Conservation (phyloP, 1,284 basidiomycete genomes). For the Apiotrichum gamsii region DNA sequence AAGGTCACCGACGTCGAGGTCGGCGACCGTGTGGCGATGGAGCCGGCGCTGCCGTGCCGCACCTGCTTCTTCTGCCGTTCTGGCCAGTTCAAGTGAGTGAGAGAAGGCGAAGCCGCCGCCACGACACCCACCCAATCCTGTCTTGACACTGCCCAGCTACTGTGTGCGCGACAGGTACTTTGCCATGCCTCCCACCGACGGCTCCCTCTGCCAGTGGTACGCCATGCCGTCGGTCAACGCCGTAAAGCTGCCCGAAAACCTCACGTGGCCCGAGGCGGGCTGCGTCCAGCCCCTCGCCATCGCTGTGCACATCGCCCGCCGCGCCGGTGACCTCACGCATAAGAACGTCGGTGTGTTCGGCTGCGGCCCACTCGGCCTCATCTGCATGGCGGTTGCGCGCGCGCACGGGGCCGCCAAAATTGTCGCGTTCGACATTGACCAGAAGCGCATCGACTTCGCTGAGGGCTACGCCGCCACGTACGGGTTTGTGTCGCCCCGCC, state of each 20-base stretch:
- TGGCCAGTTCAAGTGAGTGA: slow-evolving; percentile 14
- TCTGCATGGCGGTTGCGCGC: slow-evolving; percentile 83
- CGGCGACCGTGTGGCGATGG: slow-evolving; percentile 45
- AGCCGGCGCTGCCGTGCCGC: slow-evolving; percentile 43
- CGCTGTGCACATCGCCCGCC: slow-evolving; percentile 58
- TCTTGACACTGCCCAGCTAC: slow-evolving; percentile 5
- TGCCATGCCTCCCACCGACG: slow-evolving; percentile 24
- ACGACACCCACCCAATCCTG: background rate
- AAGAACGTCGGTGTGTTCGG: slow-evolving; percentile 74
- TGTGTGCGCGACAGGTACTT: slow-evolving; percentile 16
- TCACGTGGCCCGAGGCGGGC: slow-evolving; percentile 22
- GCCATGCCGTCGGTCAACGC: slow-evolving; percentile 10
- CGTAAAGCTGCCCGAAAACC: slow-evolving; percentile 11
- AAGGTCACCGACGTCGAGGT: slow-evolving; percentile 22
- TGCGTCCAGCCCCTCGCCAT: slow-evolving; percentile 66
- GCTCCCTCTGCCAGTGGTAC: slow-evolving; percentile 25
- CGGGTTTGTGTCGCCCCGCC: background rate
- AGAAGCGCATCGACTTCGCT: slow-evolving; percentile 72
- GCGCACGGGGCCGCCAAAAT: slow-evolving; percentile 72
- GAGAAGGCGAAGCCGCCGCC: background rate
- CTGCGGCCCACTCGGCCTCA: slow-evolving; percentile 79
- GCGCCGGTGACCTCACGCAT: slow-evolving; percentile 38
- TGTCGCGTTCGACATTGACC: slow-evolving; percentile 58
- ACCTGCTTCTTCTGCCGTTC: slow-evolving; percentile 37
- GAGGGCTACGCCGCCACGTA: slow-evolving; percentile 64